Evolutionary conservation across 2,329 filamentous ascomycete genomes (phyloP).

Genomic region (Fusarium ramigenum): DNA sequence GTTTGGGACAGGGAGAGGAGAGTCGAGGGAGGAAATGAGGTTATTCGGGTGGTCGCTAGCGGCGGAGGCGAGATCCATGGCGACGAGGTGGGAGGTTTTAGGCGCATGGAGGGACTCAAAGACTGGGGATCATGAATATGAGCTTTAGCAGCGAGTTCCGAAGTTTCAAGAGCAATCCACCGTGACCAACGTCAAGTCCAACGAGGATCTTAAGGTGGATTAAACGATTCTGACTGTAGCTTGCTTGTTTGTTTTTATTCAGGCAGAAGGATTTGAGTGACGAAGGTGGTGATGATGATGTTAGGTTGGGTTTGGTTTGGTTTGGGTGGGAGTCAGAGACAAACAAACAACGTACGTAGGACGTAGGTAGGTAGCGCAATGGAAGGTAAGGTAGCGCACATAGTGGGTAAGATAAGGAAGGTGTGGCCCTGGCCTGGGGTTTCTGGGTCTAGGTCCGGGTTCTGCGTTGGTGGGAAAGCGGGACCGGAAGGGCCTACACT

Average conservation of each 20-base stretch:
- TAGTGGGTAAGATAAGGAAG: constrained; percentile 25
- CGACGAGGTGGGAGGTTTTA: constrained; percentile 33
- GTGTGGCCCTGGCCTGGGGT: constrained; percentile 8
- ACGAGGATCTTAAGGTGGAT: constrained; percentile 25
- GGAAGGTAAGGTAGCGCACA: neutral
- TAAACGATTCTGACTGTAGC: neutral
- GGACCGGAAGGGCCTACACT: constrained; percentile 34
- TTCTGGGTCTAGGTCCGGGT: neutral
- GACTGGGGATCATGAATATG: constrained; percentile 29
- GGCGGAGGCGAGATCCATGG: constrained; percentile 45
- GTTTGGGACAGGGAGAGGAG: constrained; percentile 32
- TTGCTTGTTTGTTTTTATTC: constrained; percentile 3
- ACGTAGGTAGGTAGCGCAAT: neutral
- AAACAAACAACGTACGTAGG: neutral
- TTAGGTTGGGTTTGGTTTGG: constrained; percentile 4
- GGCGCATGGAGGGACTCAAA: constrained; percentile 39
- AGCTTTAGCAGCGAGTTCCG: constrained; percentile 14
- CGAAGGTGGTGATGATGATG: neutral
- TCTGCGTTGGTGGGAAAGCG: constrained; percentile 35
- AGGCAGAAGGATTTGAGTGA: constrained; percentile 8
- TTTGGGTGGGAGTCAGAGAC: constrained; percentile 12
- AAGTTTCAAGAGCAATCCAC: constrained; percentile 30
- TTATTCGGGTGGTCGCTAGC: constrained; percentile 43
- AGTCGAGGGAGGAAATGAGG: constrained; percentile 39
- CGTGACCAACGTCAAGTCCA: constrained; percentile 24